Conservation (phyloP, 2,329 filamentous ascomycete species). For the Beauveria medogensis region DNA sequence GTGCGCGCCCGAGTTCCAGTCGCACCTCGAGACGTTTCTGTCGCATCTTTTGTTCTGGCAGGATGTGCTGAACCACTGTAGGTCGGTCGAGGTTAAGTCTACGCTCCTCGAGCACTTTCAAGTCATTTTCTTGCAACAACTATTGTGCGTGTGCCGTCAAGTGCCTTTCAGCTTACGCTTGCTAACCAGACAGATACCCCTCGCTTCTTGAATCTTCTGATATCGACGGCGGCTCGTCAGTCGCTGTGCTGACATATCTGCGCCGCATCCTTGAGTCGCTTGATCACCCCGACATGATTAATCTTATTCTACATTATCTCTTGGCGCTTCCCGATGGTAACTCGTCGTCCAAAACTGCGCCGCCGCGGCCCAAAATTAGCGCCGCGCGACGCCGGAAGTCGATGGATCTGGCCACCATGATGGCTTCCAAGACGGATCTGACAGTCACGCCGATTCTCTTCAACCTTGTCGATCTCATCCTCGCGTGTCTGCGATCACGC, state of each 20-base stretch:
- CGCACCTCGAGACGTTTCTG: slow-evolving; percentile 87
- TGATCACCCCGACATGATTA: slow-evolving; percentile 88
- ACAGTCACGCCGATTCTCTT: slow-evolving; percentile 78
- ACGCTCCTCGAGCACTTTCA: slow-evolving; percentile 95
- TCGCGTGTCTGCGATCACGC: slow-evolving; percentile 73
- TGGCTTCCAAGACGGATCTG: slow-evolving; percentile 65
- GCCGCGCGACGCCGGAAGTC: slow-evolving; percentile 78
- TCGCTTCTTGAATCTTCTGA: slow-evolving; percentile 95
- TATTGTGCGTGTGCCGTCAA: slow-evolving; percentile 54
- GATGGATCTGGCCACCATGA: slow-evolving; percentile 74
- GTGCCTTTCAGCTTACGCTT: too few species aligned
- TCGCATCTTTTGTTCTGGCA: slow-evolving; percentile 97
- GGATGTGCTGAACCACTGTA: slow-evolving; percentile 92
- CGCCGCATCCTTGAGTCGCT: slow-evolving; percentile 83
- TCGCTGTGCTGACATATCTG: slow-evolving; percentile 90
- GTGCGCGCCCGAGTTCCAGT: slow-evolving; percentile 66
- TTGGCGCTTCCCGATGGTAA: slow-evolving; percentile 63
- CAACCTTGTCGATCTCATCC: slow-evolving; percentile 83
- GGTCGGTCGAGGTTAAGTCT: slow-evolving; percentile 82
- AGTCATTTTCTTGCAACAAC: slow-evolving; percentile 87
- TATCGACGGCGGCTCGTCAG: slow-evolving; percentile 90
- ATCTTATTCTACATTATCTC: slow-evolving; percentile 87
- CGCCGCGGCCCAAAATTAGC: slow-evolving; percentile 47
- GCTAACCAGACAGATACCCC: slow-evolving; percentile 59
- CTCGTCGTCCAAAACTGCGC: slow-evolving; percentile 27